Evolutionary conservation across 495 filamentous ascomycete species (phyloP), one percentile per base, ranked within the genome.

Genomic region (Penicillium manginii): DNA sequence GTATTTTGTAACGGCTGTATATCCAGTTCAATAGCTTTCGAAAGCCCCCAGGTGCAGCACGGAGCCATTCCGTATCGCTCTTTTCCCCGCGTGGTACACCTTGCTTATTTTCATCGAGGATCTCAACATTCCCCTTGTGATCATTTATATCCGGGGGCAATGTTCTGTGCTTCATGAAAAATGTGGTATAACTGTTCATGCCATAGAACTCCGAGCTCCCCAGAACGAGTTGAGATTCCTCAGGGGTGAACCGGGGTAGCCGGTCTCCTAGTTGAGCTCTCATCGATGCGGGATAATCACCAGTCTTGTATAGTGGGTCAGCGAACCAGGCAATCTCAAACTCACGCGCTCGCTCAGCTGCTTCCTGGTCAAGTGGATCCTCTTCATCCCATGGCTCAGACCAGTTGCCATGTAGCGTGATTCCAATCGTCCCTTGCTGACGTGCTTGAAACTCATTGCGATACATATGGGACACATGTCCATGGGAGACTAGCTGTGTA

Each of bases 201-300:
- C 78, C 79, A 62, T 81, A 82, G 56, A 81, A 82, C 54, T 81
- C 79, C 4, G 74, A 77, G 40, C 74, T 78, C 12, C 77, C 78
- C 12, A 75, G 66, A 6, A 82, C 70, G 35, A 81, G 68, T 54
- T 65, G 56, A 1, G 66, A 65, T 50, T 81, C 77, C 21, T 77
- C 74, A 1, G 66, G 58, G 3, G 75, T 80, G 50, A 78, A 80
- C 15, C 58, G 64, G 12, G 79, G 79, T 17, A 81, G 65, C 3
- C 79, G 71, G 52, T 78, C 74, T 7, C 78, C 79, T n/a, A 80
- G 72, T 57, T 81, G 79, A 26, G 69, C 66, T 17, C 75, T 70
- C 79, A 82, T 81, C 18, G 73, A 75, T 7, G 60, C 73, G 4
- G 79, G 79, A 60, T 81, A 82, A 50, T 81, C 75, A 0, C 78